phyloP scores from a whole-genome alignment of 208 protist genomes.

The Porcisia hertigi region DNA sequence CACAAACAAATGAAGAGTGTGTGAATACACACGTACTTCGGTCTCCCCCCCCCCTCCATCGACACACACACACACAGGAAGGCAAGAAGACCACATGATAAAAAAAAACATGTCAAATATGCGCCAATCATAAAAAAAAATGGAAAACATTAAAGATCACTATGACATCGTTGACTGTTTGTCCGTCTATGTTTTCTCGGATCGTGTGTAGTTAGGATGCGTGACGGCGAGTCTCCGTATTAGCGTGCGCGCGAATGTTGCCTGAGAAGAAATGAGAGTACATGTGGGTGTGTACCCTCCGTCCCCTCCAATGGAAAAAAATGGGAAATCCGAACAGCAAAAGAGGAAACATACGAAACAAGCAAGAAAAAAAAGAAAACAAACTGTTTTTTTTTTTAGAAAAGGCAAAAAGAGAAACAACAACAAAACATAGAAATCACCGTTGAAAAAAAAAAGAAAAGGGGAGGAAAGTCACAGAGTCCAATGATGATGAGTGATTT shows the following conservation, averaged over 20 bases:
- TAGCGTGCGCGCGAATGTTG: neutral
- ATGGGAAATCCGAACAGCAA: neutral
- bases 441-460: conserved; percentile 17
- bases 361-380: neutral
- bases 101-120: neutral
- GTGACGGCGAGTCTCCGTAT: neutral
- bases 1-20: neutral
- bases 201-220: too few relatives aligned
- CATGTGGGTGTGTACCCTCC: conserved; percentile 7
- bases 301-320: neutral
- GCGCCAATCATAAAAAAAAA: neutral
- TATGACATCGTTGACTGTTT: neutral
- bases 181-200: neutral
- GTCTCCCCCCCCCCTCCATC: neutral
- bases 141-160: neutral
- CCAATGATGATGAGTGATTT: neutral
- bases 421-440: neutral
- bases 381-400: too few relatives aligned
- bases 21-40: neutral
- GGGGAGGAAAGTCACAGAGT: neutral
- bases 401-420: conserved; percentile 1
- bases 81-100: neutral
- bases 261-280: conserved; percentile 4
- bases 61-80: neutral
- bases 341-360: neutral